Base-by-base conservation (phyloP, 2,329 filamentous ascomycete species). In the Stagonosporopsis chrysanthemi region DNA sequence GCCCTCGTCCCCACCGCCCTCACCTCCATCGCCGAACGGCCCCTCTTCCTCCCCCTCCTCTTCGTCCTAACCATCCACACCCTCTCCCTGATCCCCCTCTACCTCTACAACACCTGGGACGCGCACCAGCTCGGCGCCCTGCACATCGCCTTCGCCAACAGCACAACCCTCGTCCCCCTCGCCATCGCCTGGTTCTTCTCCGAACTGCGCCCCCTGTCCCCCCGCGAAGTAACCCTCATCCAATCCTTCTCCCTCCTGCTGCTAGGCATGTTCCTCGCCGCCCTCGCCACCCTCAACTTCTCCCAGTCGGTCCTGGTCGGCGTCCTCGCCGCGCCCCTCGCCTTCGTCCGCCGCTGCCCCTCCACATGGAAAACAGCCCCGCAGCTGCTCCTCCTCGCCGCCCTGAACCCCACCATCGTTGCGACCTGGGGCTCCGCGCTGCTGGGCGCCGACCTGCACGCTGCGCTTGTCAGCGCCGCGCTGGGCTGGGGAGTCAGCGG, bases 231-330 rank as follows among this genome's bases (percentile, higher is more conserved):
- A 69, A 85, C 88, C 44, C 85, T 97, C 48, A 87, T 92, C 63
- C 93, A 96, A 74, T 95, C 90, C 56, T 92, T 98, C 80, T 96
- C 92, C 6, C 86, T 98, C n/a, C 86, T 99, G 12, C 82, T 96
- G 9, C 85, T 98, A 0, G 95, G 95, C 68, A 91, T 97, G 81
- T 93, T 92, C 68, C 87, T 99, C 63, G 93, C 93, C 12, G 90
- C 93, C 0, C 88, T 99, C 12, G 94, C 95, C 2, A 99, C 94
- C 0, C 85, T 99, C 48, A 99, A 99, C 78, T 99, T 99, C 82
- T 92, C 90, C 3, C 87, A 97, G 14, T 88, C 92, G 44, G 89
- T 98, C 72, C 81, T 97, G 35, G 82, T 97, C 47, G 95, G 95
- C 35, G 80, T 98, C 2, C 80, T 94, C 42, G 87, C 91, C 40